Conservation (phyloP, 495 filamentous ascomycete genomes). For the Daldinia loculata region DNA sequence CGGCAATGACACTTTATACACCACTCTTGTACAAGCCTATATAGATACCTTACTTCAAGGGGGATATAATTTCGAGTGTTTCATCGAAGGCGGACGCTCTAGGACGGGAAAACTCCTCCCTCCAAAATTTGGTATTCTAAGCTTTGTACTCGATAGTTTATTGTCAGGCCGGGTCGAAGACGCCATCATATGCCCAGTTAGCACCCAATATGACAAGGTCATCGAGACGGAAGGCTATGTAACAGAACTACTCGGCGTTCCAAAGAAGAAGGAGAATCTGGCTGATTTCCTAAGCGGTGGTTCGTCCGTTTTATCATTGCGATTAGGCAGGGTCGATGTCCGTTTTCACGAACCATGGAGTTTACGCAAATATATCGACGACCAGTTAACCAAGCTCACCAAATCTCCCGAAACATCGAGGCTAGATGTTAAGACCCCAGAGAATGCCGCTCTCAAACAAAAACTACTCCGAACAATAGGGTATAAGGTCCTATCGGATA, state of each 20-base stretch:
- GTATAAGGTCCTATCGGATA: conserved; percentile 90
- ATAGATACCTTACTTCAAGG: conserved; percentile 91
- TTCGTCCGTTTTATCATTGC: conserved; percentile 86
- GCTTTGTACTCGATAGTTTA: conserved; percentile 89
- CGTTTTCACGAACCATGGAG: conserved; percentile 97
- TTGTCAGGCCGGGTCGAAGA: conserved; percentile 89
- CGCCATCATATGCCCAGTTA: conserved; percentile 91
- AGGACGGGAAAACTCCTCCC: conserved; percentile 91
- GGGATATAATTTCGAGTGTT: conserved; percentile 95
- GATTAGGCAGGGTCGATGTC: conserved; percentile 91
- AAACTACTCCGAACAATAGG: conserved; percentile 82
- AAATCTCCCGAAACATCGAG: conserved; percentile 50
- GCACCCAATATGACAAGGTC: conserved; percentile 98
- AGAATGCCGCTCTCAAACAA: conserved; percentile 58
- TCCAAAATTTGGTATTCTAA: conserved; percentile 96
- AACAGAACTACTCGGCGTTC: conserved; percentile 88
- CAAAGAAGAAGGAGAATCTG: conserved; percentile 93
- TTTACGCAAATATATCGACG: conserved; percentile 76
- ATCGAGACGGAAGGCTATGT: conserved; percentile 98
- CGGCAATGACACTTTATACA: conserved; percentile 89
- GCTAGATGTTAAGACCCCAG: conserved; percentile 53
- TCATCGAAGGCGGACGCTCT: conserved; percentile 93
- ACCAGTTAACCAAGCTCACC: conserved; percentile 67
- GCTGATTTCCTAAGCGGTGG: conserved; percentile 82
- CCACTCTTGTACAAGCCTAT: conserved; percentile 91